Base-by-base conservation (phyloP, 345 rosid species). In the Xanthoceras sorbifolium region DNA sequence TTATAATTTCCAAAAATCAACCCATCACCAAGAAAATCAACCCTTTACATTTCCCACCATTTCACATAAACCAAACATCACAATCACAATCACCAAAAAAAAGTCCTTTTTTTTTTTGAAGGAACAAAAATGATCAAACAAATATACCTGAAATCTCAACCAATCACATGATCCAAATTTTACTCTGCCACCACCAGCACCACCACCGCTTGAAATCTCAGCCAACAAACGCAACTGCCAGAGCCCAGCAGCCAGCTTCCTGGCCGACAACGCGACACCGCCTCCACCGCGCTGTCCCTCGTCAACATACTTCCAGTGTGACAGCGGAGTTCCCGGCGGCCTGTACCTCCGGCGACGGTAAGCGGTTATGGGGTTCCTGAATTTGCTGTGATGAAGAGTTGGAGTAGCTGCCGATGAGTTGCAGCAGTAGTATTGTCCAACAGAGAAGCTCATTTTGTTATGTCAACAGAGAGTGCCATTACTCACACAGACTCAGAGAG, bases 211-310 rank as follows among this genome's bases (percentile, higher is more conserved):
- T 25, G 55, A 36, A 70, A 20, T 44, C 70, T 64, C 71, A 3
- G 73, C 15, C 29, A 57, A 61, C 59, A 70, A 42, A 67, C 40
- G 23, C 67, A 74, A 31, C 32, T 69, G 79, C 86, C 85, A 83
- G 31, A 83, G 48, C 3, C 69, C 74, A 34, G 88, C 85, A 12
- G 83, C 88, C 23, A 86, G 82, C 64, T 81, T 81, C 77, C 88
- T 79, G n/a, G 86, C 83, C 8, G 86, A 86, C 44, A 77, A 44
- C 29, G 26, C 68, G 29, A 25, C 55, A 25, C 18, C 55, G 2
- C 61, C 74, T 5, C 18, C 66, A 12, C 62, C 26, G 20, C 22
- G 42, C 23, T 20, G 48, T 25, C 18, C 62, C 14, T 60, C 57
- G 40, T 57, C 72, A 32, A 23, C 9, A 50, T 64, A 69, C 73